A percentile compares a stretch with the other conserved stretches of the same genome.
Evolutionary conservation across 805 yeast genomes (phyloP).

Genomic region (Torulaspora quercuum): DNA sequence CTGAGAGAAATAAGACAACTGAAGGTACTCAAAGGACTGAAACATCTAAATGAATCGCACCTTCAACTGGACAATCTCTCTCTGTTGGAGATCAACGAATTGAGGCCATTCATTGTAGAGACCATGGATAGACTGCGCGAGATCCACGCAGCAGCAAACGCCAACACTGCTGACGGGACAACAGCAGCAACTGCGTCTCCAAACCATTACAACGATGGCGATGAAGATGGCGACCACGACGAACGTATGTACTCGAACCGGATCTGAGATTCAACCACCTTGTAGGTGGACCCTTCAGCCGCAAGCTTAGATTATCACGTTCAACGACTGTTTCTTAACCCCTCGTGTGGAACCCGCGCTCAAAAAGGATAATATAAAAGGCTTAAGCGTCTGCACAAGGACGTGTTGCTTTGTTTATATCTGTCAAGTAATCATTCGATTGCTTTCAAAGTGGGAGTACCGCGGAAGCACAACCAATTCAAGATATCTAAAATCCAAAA

Average conservation of each 20-base stretch:
- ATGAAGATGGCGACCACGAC: slow-evolving; percentile 1
- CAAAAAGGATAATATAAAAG: slow-evolving; percentile 9
- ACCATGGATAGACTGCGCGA: slow-evolving; percentile 76
- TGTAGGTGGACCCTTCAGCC: too few relatives aligned
- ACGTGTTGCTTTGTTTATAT: too few relatives aligned
- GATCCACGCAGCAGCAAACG: slow-evolving; percentile 35
- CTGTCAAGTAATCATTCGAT: too few relatives aligned
- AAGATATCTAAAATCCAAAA: slow-evolving; percentile 1
- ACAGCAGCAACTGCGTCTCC: too few relatives aligned
- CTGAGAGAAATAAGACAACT: slow-evolving; percentile 76
- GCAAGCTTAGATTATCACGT: too few relatives aligned
- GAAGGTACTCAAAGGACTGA: slow-evolving; percentile 77
- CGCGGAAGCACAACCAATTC: too few relatives aligned
- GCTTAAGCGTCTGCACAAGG: too few relatives aligned
- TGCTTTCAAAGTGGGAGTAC: too few relatives aligned
- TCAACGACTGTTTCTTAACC: slow-evolving; percentile 1
- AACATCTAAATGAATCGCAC: slow-evolving; percentile 75
- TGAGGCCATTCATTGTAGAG: slow-evolving; percentile 73
- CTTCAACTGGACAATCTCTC: slow-evolving; percentile 80
- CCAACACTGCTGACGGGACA: background rate
- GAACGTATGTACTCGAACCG: too few relatives aligned
- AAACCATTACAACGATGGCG: background rate
- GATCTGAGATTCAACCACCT: too few relatives aligned
- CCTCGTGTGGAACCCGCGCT: slow-evolving; percentile 7
- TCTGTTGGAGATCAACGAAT: slow-evolving; percentile 79